Evolutionary conservation across 257 asterid species (phyloP).

Genomic region (Nicotiana tabacum): DNA sequence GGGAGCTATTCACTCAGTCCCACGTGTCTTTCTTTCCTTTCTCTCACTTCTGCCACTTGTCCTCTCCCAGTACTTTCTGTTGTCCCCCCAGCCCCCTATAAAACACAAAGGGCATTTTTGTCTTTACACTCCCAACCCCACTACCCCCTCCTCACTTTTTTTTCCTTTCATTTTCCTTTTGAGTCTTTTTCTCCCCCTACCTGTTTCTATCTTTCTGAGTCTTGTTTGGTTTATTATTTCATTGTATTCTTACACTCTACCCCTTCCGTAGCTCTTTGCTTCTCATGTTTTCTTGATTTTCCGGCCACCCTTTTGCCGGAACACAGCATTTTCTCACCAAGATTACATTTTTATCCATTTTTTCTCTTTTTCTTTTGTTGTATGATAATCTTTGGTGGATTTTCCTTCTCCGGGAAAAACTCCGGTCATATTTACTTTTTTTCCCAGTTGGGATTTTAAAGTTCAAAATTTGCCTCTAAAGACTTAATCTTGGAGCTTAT

Average conservation of each 20-base stretch:
- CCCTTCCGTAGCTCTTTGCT: not conserved
- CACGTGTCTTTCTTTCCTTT: slow-evolving; percentile 51
- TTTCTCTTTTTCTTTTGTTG: not conserved
- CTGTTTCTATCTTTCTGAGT: not conserved
- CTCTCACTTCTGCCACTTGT: slow-evolving; percentile 59
- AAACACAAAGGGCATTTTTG: slow-evolving; percentile 26
- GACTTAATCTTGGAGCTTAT: slow-evolving; percentile 24
- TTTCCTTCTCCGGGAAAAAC: not conserved
- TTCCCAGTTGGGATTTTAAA: not conserved
- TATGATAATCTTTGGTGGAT: not conserved
- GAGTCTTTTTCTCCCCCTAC: slow-evolving; percentile 1
- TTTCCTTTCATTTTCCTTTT: slow-evolving; percentile 15
- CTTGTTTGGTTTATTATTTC: slow-evolving; percentile 5
- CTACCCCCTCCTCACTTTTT: not conserved
- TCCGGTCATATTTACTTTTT: not conserved
- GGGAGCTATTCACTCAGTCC: slow-evolving; percentile 43
- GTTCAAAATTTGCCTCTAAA: slow-evolving; percentile 6
- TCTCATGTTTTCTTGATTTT: slow-evolving; percentile 17
- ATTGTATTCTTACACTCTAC: not conserved
- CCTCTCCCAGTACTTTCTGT: slow-evolving; percentile 25
- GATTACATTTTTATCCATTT: not conserved
- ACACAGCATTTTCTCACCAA: not conserved
- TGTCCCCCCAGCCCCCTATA: slow-evolving; percentile 9
- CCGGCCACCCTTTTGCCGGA: slow-evolving; percentile 21
- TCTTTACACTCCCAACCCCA: slow-evolving; percentile 7